Conservation (phyloP, 2,329 filamentous ascomycete genomes). For the Ramichloridium luteum region DNA sequence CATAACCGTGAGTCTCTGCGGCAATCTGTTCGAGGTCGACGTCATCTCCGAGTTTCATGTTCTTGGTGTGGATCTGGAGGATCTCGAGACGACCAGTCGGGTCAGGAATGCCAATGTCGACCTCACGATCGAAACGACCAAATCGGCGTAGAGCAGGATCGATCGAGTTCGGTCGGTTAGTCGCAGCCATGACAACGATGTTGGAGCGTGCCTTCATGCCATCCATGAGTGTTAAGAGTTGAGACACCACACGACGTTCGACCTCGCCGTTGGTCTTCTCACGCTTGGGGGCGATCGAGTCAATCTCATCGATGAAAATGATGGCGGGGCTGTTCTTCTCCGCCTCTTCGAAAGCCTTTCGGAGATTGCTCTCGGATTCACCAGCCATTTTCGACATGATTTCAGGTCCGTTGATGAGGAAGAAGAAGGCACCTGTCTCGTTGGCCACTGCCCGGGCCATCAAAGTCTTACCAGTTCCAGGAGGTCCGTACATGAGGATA, state of each 20-base stretch:
- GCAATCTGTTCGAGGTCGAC: constrained; percentile 96
- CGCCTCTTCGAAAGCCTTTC: constrained; percentile 98
- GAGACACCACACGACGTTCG: constrained; percentile 94
- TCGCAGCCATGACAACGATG: constrained; percentile 97
- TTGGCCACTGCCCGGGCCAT: constrained; percentile 99
- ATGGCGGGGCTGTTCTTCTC: constrained; percentile 99
- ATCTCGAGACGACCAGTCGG: constrained; percentile 98
- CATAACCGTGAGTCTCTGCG: constrained; percentile 95
- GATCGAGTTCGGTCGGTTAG: constrained; percentile 97
- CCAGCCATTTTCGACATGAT: constrained; percentile 99
- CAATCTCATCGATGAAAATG: constrained; percentile 99
- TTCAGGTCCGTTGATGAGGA: constrained; percentile 97
- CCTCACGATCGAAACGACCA: constrained; percentile 96
- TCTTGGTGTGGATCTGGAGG: constrained; percentile 99
- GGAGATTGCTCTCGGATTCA: constrained; percentile 95
- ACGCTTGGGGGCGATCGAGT: constrained; percentile 98
- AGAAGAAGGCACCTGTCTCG: constrained; percentile 98
- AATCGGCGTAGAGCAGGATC: constrained; percentile 95
- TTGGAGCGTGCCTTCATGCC: constrained; percentile 99
- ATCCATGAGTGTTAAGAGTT: constrained; percentile 95
- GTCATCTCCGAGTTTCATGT: constrained; percentile 98
- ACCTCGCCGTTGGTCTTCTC: constrained; percentile 99
- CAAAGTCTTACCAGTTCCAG: constrained; percentile 97
- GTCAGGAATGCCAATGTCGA: constrained; percentile 96
- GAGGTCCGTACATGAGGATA: constrained; percentile 86